These are phyloP conservation scores for Ophiosphaerella korrae DNA, from an alignment of 2,329 filamentous ascomycete species.

Conservation along the genomic window DNA sequence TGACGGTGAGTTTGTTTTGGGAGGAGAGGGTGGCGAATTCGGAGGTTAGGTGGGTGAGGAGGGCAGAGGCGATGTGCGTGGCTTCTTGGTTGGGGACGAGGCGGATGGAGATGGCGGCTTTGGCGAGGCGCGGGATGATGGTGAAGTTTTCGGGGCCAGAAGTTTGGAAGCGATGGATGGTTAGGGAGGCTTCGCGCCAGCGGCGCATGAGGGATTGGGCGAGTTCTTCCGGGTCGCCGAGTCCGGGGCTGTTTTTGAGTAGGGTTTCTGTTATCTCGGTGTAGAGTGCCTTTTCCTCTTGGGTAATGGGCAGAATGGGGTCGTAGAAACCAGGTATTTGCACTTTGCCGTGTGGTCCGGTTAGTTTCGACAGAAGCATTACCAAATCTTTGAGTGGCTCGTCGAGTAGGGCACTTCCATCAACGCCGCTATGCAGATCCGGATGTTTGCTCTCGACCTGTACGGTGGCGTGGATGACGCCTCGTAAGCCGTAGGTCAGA, in stretches of 20 bases:
- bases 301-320: conserved; percentile 74
- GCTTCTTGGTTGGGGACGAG: conserved; percentile 93
- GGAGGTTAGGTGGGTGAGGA: conserved; percentile 70
- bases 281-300: conserved; percentile 79
- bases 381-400: conserved; percentile 93
- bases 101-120: conserved; percentile 85
- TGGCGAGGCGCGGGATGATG: conserved; percentile 87
- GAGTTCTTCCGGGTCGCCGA: conserved; percentile 69
- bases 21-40: conserved; percentile 78
- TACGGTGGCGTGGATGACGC: conserved; percentile 90
- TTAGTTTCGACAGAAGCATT: conserved; percentile 78
- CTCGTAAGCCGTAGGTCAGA: conserved; percentile 89
- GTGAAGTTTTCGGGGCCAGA: conserved; percentile 88
- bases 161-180: conserved; percentile 89
- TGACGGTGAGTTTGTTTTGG: conserved; percentile 78
- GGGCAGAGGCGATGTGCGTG: conserved; percentile 70
- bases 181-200: conserved; percentile 94
- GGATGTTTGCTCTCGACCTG: conserved; percentile 84
- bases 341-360: conserved; percentile 78
- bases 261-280: conserved; percentile 81
- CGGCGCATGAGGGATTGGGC: conserved; percentile 87
- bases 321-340: conserved; percentile 90
- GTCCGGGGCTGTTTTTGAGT: conserved; percentile 70
- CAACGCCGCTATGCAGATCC: conserved; percentile 95
- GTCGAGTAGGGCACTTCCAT: conserved; percentile 86